Percentiles rank a stretch among this genome's conserved stretches.
Evolutionary conservation across 2,329 filamentous ascomycete genomes (phyloP).

Genomic region (Raffaelea albimanens): DNA sequence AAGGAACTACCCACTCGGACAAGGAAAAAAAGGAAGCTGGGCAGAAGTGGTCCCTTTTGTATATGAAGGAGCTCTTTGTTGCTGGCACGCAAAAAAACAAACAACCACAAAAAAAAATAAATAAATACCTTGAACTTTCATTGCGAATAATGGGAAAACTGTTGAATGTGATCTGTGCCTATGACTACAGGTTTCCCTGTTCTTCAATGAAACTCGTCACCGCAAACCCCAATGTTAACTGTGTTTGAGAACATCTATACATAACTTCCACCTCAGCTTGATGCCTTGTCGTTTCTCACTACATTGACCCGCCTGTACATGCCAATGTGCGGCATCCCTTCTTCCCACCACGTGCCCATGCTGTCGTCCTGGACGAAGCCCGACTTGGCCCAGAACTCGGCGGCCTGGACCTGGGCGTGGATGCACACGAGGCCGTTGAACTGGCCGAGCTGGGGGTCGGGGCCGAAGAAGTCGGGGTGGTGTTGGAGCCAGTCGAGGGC

Average conservation of each 20-base stretch:
- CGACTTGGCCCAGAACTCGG: slow-evolving; percentile 56
- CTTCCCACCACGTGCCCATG: slow-evolving; percentile 73
- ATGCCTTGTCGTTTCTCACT: not conserved
- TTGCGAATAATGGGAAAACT: slow-evolving; percentile 21
- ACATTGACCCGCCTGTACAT: slow-evolving; percentile 55
- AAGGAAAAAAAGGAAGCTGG: too few species aligned
- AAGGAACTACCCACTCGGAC: too few species aligned
- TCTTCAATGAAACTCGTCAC: too few species aligned
- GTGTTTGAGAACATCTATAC: too few species aligned
- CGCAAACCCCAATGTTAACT: too few species aligned
- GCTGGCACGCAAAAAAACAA: slow-evolving; percentile 1
- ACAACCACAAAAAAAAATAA: too few species aligned
- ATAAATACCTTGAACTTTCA: not conserved
- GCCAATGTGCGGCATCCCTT: slow-evolving; percentile 74
- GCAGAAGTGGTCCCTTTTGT: too few species aligned
- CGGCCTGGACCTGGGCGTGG: slow-evolving; percentile 65
- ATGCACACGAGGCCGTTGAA: slow-evolving; percentile 72
- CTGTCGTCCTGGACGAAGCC: slow-evolving; percentile 66
- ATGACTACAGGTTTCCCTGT: too few species aligned
- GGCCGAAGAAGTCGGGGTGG: slow-evolving; percentile 48
- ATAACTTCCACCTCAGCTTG: slow-evolving; percentile 3
- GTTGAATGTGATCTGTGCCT: slow-evolving; percentile 17
- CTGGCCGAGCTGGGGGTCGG: slow-evolving; percentile 34
- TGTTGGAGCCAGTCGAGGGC: slow-evolving; percentile 58
- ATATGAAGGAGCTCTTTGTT: slow-evolving; percentile 1